Evolutionary conservation across 2,329 filamentous ascomycete genomes (phyloP), one percentile per base, ranked within the genome.

Genomic region (Penicillium sp.): DNA sequence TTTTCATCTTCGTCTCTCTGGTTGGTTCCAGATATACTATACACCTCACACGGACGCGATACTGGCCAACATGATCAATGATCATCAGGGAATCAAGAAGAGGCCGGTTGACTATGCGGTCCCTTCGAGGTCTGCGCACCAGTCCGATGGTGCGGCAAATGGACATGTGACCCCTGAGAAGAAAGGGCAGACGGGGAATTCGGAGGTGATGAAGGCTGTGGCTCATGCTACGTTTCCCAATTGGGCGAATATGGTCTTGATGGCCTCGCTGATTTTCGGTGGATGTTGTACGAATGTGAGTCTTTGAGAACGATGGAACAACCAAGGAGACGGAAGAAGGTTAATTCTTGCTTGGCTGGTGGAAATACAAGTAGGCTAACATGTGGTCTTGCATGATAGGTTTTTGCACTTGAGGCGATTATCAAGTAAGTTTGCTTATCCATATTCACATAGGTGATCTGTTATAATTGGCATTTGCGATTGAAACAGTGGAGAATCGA

Each of bases 361-460:
- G 18, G 3, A 18, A 18, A 18, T 18, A 18, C 18, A 18, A 18
- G 18, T 18, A 18, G 18, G 18, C 56, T 60, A 66, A 56, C 32
- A 26, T 28, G 35, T 37, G 29, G 9, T 26, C 11, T 53, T 11
- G 3, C 11, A 32, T 7, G 4, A 32, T 5, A 95, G 84, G 89
- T 96, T n/a, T 97, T 95, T 71, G 89, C 91, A 36, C 78, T 98
- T 48, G 93, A 98, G 71, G 87, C 88, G 40, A 95, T 97, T 60
- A 83, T 98, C 65, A 94, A 93, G 87, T 93, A 74, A 80, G 84
- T 43, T 2, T 36, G 18, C 18, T 18, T 18, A 18, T 18, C 18
- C 18, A 18, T 18, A 18, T 18, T 18, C 18, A 18, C 18, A 18
- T 18, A 18, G 1, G 8, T 36, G 32, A 8, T n/a, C 6, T 24